phyloP scores from a whole-genome alignment of 257 asterid species.

The Solanum pinnatisectum region DNA sequence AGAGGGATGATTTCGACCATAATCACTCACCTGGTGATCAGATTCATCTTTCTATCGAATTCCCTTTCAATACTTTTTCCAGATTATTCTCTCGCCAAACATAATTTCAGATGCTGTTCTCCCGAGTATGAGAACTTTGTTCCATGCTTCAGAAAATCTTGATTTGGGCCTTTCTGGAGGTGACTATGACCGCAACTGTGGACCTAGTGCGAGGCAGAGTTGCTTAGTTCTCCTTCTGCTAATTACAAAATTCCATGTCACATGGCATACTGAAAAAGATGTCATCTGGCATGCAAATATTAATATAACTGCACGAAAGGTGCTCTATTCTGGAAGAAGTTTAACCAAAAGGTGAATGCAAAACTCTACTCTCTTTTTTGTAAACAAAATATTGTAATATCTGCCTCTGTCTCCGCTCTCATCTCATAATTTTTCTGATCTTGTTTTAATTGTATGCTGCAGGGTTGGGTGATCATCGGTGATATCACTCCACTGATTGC shows the following conservation, averaged over 20 bases:
- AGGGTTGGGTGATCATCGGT: background rate
- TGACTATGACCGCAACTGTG: constrained; percentile 50
- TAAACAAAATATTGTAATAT: background rate
- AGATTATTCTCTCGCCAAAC: constrained; percentile 44
- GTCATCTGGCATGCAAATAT: constrained; percentile 87
- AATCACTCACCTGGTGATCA: constrained; percentile 27
- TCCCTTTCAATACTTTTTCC: constrained; percentile 42
- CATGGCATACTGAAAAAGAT: constrained; percentile 85
- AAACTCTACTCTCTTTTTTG: constrained; percentile 1
- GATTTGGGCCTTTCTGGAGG: constrained; percentile 30
- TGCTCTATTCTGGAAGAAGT: constrained; percentile 84
- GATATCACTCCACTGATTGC: background rate
- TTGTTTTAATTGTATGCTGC: background rate
- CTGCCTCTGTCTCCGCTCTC: background rate
- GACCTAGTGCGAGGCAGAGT: constrained; percentile 30
- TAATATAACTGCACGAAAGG: constrained; percentile 86
- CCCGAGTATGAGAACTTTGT: constrained; percentile 63
- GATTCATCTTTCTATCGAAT: constrained; percentile 27
- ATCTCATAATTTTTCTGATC: constrained; percentile 15
- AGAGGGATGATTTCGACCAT: constrained; percentile 53
- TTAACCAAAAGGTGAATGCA: constrained; percentile 69
- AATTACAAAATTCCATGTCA: too few relatives aligned
- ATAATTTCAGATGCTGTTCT: constrained; percentile 53
- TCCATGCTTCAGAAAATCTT: constrained; percentile 77
- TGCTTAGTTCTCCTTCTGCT: constrained; percentile 43